Conservation (phyloP, 805 yeast genomes). For the Isabelozyma pseudorhagii region DNA sequence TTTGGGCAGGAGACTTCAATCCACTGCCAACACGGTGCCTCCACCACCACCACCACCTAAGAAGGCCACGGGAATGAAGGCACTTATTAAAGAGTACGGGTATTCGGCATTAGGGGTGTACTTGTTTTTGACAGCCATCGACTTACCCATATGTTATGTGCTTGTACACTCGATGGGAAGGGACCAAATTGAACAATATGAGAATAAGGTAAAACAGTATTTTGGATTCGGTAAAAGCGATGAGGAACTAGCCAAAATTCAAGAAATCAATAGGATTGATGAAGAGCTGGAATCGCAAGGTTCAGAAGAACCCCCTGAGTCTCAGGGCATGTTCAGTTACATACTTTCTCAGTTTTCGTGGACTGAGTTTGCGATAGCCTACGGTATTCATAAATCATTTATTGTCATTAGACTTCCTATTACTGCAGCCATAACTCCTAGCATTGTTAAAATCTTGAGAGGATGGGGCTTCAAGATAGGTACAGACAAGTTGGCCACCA, state of each 20-base stretch:
- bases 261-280: slow-evolving; percentile 29
- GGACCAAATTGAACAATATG: slow-evolving; percentile 68
- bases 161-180: slow-evolving; percentile 86
- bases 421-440: slow-evolving; percentile 90
- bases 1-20: slow-evolving; percentile 13
- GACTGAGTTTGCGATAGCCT: slow-evolving; percentile 88
- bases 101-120: slow-evolving; percentile 88
- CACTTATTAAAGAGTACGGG: slow-evolving; percentile 81
- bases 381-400: slow-evolving; percentile 87
- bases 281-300: slow-evolving; percentile 17
- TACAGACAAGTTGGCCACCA: slow-evolving; percentile 41
- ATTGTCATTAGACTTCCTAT: slow-evolving; percentile 82
- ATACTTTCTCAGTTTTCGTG: slow-evolving; percentile 44
- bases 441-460: slow-evolving; percentile 61
- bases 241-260: slow-evolving; percentile 36
- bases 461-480: slow-evolving; percentile 81
- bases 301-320: slow-evolving; percentile 16
- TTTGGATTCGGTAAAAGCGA: slow-evolving; percentile 61
- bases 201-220: slow-evolving; percentile 54
- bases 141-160: slow-evolving; percentile 78
- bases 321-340: slow-evolving; percentile 4
- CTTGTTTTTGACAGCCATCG: slow-evolving; percentile 65
- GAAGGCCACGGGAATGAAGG: slow-evolving; percentile 51
- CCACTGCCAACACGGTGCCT: slow-evolving; percentile 6
- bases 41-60: slow-evolving; percentile 9